These are phyloP conservation scores for Chaetomium sp. DNA, from an alignment of 2,329 filamentous ascomycete species.

Conservation along the genomic window DNA sequence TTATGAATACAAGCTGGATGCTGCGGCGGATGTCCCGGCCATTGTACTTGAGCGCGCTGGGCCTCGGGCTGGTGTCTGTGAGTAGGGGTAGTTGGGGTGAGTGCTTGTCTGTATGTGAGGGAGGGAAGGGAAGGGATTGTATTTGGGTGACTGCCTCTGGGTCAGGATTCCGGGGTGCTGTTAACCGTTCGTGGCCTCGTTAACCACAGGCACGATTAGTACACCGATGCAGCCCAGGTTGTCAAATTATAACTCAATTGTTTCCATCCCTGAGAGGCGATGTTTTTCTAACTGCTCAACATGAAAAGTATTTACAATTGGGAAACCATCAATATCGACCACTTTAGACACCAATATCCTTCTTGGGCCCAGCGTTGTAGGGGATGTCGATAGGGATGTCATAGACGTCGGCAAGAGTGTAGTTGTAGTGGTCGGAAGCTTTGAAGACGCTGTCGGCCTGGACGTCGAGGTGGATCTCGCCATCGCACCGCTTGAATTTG, in stretches of 20 bases:
- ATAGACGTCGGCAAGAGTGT: background rate
- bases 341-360: background rate
- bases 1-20: background rate
- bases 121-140: no score
- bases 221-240: no score
- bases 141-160: no score
- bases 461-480: slow-evolving; percentile 2
- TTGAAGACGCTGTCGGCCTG: background rate
- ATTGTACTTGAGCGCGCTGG: background rate
- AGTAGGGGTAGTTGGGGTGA: no score
- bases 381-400: slow-evolving; percentile 3
- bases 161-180: no score
- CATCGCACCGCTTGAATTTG: slow-evolving; percentile 5
- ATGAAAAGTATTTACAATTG: no score
- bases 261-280: no score
- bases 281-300: no score
- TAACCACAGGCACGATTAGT: no score
- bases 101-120: no score
- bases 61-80: background rate
- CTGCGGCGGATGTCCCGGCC: background rate
- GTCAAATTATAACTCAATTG: no score
- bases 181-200: no score
- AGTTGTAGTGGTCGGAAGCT: background rate
- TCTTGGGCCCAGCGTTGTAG: background rate
- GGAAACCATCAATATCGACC: background rate